Percentiles rank a stretch among this genome's conserved stretches.
phyloP scores from a whole-genome alignment of 1,284 basidiomycete species.

The Vanrija sp. region DNA sequence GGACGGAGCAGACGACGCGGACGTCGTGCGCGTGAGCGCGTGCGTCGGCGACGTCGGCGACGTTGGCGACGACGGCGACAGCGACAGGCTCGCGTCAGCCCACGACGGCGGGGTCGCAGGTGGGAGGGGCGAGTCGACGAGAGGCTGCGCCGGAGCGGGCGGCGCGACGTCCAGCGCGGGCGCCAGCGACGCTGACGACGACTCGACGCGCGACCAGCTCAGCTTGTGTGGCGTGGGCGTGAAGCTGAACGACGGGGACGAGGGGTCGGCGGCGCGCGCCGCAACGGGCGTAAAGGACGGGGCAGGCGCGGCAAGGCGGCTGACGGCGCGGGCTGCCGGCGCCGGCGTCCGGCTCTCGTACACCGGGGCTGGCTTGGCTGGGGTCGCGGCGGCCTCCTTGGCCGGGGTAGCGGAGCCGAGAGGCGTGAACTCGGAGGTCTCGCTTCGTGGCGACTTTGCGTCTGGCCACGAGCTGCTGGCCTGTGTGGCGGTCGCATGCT shows the following conservation, averaged over 20 bases:
- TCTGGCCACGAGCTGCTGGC: too few species aligned
- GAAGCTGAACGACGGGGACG: neutral
- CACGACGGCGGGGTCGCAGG: too few species aligned
- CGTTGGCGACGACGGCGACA: neutral
- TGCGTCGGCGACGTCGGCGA: neutral
- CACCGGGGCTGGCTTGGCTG: neutral
- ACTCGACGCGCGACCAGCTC: neutral
- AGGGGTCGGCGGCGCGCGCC: neutral
- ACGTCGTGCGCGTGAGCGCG: neutral
- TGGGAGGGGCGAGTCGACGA: too few species aligned
- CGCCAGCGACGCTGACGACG: neutral
- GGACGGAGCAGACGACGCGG: neutral
- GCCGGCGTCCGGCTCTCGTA: neutral
- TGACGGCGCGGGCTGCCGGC: neutral
- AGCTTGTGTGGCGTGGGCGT: slow-evolving; percentile 6
- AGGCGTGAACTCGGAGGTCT: neutral
- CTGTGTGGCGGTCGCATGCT: too few species aligned
- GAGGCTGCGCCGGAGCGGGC: too few species aligned
- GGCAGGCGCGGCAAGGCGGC: neutral
- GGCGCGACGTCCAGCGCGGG: too few species aligned
- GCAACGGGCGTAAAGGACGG: neutral
- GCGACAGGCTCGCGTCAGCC: neutral
- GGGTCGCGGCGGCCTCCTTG: neutral
- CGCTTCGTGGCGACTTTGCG: too few species aligned
- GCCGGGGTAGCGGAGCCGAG: neutral